These are phyloP conservation scores for Pulicaria dysenterica DNA, from an alignment of 129 eudicot species.

Conservation along the genomic window DNA sequence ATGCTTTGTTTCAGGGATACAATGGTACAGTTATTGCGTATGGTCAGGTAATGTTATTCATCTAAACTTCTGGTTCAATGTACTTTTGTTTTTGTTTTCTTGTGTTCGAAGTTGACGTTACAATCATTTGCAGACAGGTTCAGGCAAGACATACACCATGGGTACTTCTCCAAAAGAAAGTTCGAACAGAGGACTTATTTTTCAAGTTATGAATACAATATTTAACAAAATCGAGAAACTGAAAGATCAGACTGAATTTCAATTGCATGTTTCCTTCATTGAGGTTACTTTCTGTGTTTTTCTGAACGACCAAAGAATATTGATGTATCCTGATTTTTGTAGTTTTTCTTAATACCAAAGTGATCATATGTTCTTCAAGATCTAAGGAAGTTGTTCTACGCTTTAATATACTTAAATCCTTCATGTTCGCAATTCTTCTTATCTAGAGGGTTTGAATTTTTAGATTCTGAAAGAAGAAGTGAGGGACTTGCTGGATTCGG, in stretches of 20 bases:
- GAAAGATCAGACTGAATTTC: slow-evolving; percentile 78
- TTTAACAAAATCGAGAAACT: slow-evolving; percentile 76
- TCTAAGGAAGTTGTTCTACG: slow-evolving; percentile 1
- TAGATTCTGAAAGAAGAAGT: slow-evolving; percentile 99
- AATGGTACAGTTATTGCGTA: slow-evolving; percentile 98
- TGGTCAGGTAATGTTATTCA: slow-evolving; percentile 74
- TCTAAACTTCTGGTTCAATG: not conserved
- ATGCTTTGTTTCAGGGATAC: slow-evolving; percentile 94
- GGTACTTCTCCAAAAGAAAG: slow-evolving; percentile 87
- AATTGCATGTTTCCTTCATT: slow-evolving; percentile 86
- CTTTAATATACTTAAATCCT: not conserved
- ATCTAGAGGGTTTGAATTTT: slow-evolving; percentile 32
- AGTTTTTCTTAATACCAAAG: not conserved
- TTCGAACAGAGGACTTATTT: slow-evolving; percentile 66
- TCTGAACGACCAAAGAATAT: not conserved
- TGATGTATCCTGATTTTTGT: not conserved
- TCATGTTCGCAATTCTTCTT: slow-evolving; percentile 18
- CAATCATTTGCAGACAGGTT: slow-evolving; percentile 80
- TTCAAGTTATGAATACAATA: slow-evolving; percentile 70
- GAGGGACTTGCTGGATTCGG: slow-evolving; percentile 84
- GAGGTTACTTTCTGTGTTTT: slow-evolving; percentile 59
- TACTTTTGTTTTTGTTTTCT: not conserved
- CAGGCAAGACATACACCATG: slow-evolving; percentile 99
- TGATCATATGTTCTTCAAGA: not conserved
- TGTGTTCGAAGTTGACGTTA: slow-evolving; percentile 27